Evolutionary conservation across 306 rosid species (phyloP), one percentile per base, ranked within the genome.

Genomic region (Boehmeria nivea): DNA sequence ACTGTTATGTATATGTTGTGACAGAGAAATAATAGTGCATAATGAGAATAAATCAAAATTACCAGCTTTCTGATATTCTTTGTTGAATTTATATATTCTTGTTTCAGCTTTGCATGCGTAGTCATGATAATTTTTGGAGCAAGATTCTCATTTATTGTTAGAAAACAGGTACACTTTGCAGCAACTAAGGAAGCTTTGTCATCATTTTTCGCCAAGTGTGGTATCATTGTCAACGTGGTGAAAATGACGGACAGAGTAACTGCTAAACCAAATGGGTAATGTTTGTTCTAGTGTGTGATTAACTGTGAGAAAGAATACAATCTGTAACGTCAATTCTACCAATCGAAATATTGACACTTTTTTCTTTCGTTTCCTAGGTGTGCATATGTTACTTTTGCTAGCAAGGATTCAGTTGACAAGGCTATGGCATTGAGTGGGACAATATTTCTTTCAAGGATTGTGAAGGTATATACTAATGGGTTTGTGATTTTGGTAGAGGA

Each of bases 101-200:
- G n/a, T n/a, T n/a, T n/a, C n/a, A n/a, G n/a, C n/a, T n/a, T n/a
- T n/a, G n/a, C n/a, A n/a, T n/a, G n/a, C n/a, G n/a, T n/a, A n/a
- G n/a, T n/a, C n/a, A n/a, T n/a, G 10, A 37, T 37, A 12, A 7
- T 40, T 40, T 40, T 17, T 12, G 5, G 17, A 40, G 3, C 44
- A 40, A 12, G 13, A 12, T 40, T 40, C 17, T 17, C 43, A 42
- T 63, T 0, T 12, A 28, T n/a, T 6, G 15, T 12, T 15, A 24
- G 3, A 46, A 36, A 46, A 9, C 63, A 69, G 68, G 64, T 69
- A 37, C 68, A 69, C 62, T 69, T 61, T 61, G 61, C 74, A n/a
- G 74, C 64, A 55, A 47, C 74, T 19, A 48, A 43, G 13, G 58
- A 61, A 38, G 63, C 59, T 12, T 61, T 69, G 43, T 61, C 64